Conservation (phyloP, 2,329 filamentous ascomycete species). For the Colletotrichum sp. region DNA sequence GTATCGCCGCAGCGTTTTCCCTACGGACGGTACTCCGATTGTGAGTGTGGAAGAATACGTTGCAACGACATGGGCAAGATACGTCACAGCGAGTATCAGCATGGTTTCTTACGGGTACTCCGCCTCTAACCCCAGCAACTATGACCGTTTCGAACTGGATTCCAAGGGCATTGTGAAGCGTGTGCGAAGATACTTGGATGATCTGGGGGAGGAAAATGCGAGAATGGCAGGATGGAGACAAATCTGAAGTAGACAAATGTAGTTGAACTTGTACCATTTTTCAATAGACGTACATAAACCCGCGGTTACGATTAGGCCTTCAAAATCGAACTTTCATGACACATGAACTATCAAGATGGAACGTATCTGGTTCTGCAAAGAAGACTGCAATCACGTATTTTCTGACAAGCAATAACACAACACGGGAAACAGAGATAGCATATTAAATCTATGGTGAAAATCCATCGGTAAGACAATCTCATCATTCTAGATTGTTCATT, state of each 20-base stretch:
- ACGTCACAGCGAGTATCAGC: conserved; percentile 40
- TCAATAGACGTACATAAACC: no score
- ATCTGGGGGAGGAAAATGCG: conserved; percentile 25
- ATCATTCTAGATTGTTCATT: neutral
- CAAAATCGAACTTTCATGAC: neutral
- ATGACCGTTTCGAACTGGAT: conserved; percentile 52
- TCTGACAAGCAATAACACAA: neutral
- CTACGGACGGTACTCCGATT: conserved; percentile 13
- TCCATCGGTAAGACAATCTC: neutral
- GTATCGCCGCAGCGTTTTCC: conserved; percentile 39
- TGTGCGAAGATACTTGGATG: conserved; percentile 24
- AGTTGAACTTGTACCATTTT: neutral
- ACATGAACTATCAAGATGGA: neutral
- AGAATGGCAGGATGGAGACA: conserved; percentile 26
- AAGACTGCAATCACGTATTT: neutral
- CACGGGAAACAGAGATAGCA: neutral
- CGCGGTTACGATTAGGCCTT: neutral
- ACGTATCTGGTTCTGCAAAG: neutral
- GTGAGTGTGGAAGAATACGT: conserved; percentile 55
- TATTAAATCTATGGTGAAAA: neutral
- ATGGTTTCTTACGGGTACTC: conserved; percentile 53
- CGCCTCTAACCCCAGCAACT: conserved; percentile 49
- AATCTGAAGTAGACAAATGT: neutral
- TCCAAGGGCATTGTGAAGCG: conserved; percentile 40
- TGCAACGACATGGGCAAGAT: conserved; percentile 52